phyloP scores from a whole-genome alignment of 2,329 filamentous ascomycete species.

The Apiospora aurea region DNA sequence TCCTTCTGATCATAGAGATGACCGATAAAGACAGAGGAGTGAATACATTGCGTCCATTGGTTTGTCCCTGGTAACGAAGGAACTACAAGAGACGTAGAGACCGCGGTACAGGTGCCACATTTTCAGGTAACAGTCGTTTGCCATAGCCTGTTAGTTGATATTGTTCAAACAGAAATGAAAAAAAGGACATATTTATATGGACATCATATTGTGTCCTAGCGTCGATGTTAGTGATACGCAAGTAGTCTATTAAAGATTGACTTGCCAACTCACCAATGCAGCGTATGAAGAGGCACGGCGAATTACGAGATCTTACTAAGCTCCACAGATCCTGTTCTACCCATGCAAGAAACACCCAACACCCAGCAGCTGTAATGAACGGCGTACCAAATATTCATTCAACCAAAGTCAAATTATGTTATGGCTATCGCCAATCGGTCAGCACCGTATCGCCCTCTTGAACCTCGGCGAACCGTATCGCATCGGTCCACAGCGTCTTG shows the following conservation, averaged over 20 bases:
- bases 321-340: background rate
- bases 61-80: background rate
- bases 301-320: background rate
- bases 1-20: background rate
- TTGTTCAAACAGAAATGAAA: background rate
- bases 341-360: background rate
- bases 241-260: background rate
- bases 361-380: background rate
- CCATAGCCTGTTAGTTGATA: slow-evolving; percentile 17
- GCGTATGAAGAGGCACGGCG: background rate
- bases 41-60: background rate
- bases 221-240: background rate
- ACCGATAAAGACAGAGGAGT: background rate
- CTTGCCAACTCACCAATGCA: background rate
- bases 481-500: slow-evolving; percentile 41
- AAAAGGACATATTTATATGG: background rate
- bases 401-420: background rate
- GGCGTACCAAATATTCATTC: background rate
- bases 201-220: background rate
- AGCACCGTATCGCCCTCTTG: slow-evolving; percentile 41
- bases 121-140: slow-evolving; percentile 14
- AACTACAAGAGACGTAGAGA: background rate
- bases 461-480: slow-evolving; percentile 36
- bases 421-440: slow-evolving; percentile 33
- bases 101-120: background rate